Conservation (phyloP, 2,329 filamentous ascomycete genomes). For the Shiraia sp. region DNA sequence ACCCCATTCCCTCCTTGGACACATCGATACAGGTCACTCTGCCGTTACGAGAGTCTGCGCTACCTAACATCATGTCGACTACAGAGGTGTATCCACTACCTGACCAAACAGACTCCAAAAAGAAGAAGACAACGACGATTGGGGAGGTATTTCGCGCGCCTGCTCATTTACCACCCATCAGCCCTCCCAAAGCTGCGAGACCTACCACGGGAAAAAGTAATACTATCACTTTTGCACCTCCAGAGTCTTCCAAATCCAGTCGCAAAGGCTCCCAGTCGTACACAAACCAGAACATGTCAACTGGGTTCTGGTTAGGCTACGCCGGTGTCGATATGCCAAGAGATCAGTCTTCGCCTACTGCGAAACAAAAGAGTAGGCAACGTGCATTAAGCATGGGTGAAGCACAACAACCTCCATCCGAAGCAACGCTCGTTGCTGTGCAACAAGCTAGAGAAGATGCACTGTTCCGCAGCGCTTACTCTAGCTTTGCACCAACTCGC, state of each 20-base stretch:
- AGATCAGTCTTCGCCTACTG: slow-evolving; percentile 61
- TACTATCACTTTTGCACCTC: slow-evolving; percentile 54
- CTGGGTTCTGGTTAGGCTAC: slow-evolving; percentile 68
- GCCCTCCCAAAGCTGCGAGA: slow-evolving; percentile 73
- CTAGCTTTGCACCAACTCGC: slow-evolving; percentile 75
- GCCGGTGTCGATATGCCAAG: slow-evolving; percentile 49
- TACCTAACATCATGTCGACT: slow-evolving; percentile 75
- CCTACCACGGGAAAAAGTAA: slow-evolving; percentile 64
- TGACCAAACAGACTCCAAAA: slow-evolving; percentile 44
- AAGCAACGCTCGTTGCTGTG: slow-evolving; percentile 43
- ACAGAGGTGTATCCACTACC: slow-evolving; percentile 66
- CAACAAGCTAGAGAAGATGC: slow-evolving; percentile 71
- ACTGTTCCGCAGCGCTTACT: slow-evolving; percentile 76
- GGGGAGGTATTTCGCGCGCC: slow-evolving; percentile 76
- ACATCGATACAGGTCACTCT: slow-evolving; percentile 49
- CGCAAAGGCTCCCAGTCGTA: slow-evolving; percentile 58
- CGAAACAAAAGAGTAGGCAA: slow-evolving; percentile 70
- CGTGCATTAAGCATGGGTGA: slow-evolving; percentile 69
- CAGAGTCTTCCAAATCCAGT: slow-evolving; percentile 56
- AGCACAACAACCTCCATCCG: slow-evolving; percentile 57
- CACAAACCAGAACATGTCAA: slow-evolving; percentile 66
- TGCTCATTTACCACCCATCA: slow-evolving; percentile 65
- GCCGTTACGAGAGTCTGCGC: slow-evolving; percentile 63
- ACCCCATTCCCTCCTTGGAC: slow-evolving; percentile 42
- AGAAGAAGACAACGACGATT: slow-evolving; percentile 66